Evolutionary conservation across 371 early-diverging fungal species (phyloP).

Genomic region (Circinella minor): DNA sequence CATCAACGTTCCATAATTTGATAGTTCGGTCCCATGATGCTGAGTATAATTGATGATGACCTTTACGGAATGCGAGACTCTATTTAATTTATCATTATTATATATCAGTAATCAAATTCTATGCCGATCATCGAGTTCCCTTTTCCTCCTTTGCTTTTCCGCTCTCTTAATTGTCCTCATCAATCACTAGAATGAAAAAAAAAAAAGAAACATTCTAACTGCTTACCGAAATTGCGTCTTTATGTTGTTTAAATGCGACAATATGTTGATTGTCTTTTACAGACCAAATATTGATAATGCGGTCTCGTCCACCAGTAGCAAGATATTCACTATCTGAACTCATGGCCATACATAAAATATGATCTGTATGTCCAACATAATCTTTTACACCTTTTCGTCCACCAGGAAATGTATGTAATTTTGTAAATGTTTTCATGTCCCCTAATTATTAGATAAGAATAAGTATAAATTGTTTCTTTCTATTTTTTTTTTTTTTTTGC

Average conservation of each 20-base stretch:
- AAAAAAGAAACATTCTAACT: no score
- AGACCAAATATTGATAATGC: slow-evolving; percentile 92
- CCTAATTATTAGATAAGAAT: slow-evolving; percentile 34
- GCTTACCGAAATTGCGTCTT: slow-evolving; percentile 83
- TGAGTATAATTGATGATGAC: slow-evolving; percentile 88
- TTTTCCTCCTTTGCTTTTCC: neutral
- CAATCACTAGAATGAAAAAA: no score
- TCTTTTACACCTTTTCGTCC: slow-evolving; percentile 78
- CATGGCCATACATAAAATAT: slow-evolving; percentile 80
- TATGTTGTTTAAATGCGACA: slow-evolving; percentile 86
- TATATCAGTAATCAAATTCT: no score
- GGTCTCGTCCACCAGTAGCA: slow-evolving; percentile 87
- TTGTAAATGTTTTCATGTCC: slow-evolving; percentile 62
- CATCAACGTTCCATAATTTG: slow-evolving; percentile 95
- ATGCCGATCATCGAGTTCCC: neutral
- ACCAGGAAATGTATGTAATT: slow-evolving; percentile 70
- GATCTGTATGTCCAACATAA: slow-evolving; percentile 83
- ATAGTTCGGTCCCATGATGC: slow-evolving; percentile 92
- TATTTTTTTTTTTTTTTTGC: no score
- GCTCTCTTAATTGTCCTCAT: neutral
- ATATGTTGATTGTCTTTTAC: slow-evolving; percentile 72
- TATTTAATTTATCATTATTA: slow-evolving; percentile 13
- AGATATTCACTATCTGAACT: slow-evolving; percentile 85
- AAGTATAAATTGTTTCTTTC: no score
- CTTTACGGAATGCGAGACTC: slow-evolving; percentile 87